These are phyloP conservation scores for Neurospora tetrasperma DNA, from an alignment of 495 filamentous ascomycete genomes.

Conservation along the genomic window DNA sequence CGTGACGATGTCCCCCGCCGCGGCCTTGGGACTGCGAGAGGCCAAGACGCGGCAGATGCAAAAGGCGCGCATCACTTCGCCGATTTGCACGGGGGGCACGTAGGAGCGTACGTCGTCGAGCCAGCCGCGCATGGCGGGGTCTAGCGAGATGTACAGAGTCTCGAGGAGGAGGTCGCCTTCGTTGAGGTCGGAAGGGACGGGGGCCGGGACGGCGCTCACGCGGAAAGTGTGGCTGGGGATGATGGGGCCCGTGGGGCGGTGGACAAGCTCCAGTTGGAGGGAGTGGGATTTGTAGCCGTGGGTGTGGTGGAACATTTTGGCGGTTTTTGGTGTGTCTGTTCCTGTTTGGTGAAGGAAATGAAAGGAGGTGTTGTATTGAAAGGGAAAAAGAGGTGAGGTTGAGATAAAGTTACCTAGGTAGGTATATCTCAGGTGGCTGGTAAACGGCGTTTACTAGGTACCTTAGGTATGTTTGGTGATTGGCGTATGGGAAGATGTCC, in stretches of 20 bases:
- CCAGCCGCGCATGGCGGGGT: slow-evolving; percentile 77
- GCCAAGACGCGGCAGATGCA: slow-evolving; percentile 44
- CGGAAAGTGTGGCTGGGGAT: slow-evolving; percentile 43
- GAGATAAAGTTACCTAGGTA: neutral
- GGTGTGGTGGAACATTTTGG: neutral
- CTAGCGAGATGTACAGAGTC: slow-evolving; percentile 60
- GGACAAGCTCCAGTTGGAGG: slow-evolving; percentile 37
- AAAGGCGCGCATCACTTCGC: slow-evolving; percentile 56
- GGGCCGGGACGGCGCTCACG: slow-evolving; percentile 36
- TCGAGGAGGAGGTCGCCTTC: slow-evolving; percentile 56
- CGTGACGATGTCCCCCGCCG: slow-evolving; percentile 44
- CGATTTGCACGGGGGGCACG: slow-evolving; percentile 53
- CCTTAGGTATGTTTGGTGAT: neutral
- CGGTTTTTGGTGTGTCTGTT: neutral
- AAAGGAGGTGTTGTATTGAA: neutral
- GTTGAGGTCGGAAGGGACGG: slow-evolving; percentile 36
- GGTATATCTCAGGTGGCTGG: neutral
- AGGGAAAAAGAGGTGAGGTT: neutral
- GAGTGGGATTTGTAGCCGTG: slow-evolving; percentile 30
- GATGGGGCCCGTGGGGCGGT: slow-evolving; percentile 37
- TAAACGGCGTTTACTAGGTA: neutral
- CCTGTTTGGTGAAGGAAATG: neutral
- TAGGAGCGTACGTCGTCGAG: slow-evolving; percentile 57
- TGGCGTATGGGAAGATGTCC: neutral
- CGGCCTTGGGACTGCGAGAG: slow-evolving; percentile 32